A percentile compares a stretch with the other conserved stretches of the same genome.
These are phyloP conservation scores for Skeletonema tropicum DNA, from an alignment of 108 stramenopile genomes.

Conservation along the genomic window DNA sequence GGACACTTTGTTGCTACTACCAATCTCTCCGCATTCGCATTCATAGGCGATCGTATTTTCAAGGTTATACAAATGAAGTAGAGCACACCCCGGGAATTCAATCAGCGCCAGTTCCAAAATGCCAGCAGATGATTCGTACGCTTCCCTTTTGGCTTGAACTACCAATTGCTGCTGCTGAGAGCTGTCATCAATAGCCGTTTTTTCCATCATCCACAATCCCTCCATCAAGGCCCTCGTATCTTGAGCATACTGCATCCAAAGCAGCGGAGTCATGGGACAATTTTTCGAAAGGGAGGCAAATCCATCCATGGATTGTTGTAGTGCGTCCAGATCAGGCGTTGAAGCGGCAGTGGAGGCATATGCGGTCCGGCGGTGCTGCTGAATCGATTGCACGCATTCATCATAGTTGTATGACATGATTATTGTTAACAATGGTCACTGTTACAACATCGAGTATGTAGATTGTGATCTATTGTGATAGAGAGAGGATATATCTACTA, in stretches of 20 bases:
- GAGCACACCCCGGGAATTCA: slow-evolving; percentile 78
- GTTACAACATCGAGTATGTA: too few species aligned
- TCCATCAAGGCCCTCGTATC: slow-evolving; percentile 59
- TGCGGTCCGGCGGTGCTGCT: slow-evolving; percentile 29
- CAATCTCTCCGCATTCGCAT: slow-evolving; percentile 11
- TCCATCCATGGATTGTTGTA: slow-evolving; percentile 53
- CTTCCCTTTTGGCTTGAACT: slow-evolving; percentile 46
- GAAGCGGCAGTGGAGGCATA: slow-evolving; percentile 18
- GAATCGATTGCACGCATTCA: slow-evolving; percentile 47
- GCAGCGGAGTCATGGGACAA: slow-evolving; percentile 87
- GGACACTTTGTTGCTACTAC: slow-evolving; percentile 33
- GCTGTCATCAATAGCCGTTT: slow-evolving; percentile 2
- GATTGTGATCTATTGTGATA: too few species aligned
- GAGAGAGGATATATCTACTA: too few species aligned
- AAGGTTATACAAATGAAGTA: slow-evolving; percentile 57
- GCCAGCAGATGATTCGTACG: slow-evolving; percentile 54
- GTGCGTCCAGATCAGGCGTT: slow-evolving; percentile 36
- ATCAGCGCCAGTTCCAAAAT: slow-evolving; percentile 70
- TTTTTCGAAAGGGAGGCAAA: slow-evolving; percentile 51
- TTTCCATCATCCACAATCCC: slow-evolving; percentile 34
- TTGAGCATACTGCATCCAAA: slow-evolving; percentile 88
- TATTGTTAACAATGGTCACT: too few species aligned
- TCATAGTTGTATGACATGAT: slow-evolving; percentile 54
- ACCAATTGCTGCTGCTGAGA: slow-evolving; percentile 13
- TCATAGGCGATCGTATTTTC: slow-evolving; percentile 40